Base-by-base conservation (phyloP, 2,329 filamentous ascomycete genomes). In the Phyllosticta citribraziliensis region DNA sequence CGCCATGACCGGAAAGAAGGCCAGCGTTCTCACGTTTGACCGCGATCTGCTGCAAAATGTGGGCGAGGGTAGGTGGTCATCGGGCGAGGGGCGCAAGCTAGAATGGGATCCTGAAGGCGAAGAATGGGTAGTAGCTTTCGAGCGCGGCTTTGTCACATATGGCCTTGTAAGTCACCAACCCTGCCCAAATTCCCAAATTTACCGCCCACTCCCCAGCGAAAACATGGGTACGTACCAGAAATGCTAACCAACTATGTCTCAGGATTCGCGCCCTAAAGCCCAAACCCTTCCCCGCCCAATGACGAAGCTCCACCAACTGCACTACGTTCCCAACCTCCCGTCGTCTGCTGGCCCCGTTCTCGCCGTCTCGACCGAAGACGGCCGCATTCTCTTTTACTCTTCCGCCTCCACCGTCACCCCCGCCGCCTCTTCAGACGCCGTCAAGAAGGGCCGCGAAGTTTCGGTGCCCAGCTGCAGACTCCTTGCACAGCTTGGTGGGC, bases 1-100 rank as follows among this genome's bases (percentile, higher is more conserved):
- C 70, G 74, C 99, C 65, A 91, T 97, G 66, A 97, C 93, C 2
- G 94, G 92, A 17, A 96, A 93, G 78, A 97, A 96, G 77, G 92
- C 92, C 0, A 91, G 92, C 30, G 92, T 96, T 58, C 77, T 99
- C 67, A 94, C 89, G 71, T 97, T 97, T 72, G 83, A 83, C 65
- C 81, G 83, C 62, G 83, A 87, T 0, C 81, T 94, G 68, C 78
- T 97, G 58, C 79, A 83, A 53, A 85, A 88, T 67, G 83, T 88
- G 11, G 90, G 89, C 54, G 91, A 96, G 76, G 83, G 86, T 52
- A 85, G 84, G 72, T 86, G 87, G 72, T 84, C 86, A 53, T 87
- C 85, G 53, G 92, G 93, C 12, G 94, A 97, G 71, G 93, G 91
- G 3, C 80, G 89, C 59, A 84, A 82, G 66, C 90, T 97, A 19